Evolutionary conservation across 164 flowering plant species (phyloP).

Genomic region (Santalum album): DNA sequence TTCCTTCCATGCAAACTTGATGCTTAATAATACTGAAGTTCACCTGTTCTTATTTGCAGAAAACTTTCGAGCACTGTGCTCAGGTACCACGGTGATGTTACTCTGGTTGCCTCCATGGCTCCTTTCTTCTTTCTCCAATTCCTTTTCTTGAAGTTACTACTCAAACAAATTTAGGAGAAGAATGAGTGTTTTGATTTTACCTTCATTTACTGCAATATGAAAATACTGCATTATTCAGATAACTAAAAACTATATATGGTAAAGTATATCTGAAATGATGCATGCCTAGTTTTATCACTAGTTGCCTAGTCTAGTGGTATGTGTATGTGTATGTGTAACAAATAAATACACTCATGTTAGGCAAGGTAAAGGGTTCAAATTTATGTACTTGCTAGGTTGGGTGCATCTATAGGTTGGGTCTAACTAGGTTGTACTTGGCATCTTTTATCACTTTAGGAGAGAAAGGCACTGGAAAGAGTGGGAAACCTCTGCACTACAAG

Average conservation of each 20-base stretch:
- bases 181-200: no score
- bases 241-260: no score
- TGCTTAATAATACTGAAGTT: neutral
- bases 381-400: no score
- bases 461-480: slow-evolving; percentile 73
- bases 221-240: no score
- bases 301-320: no score
- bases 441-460: slow-evolving; percentile 52
- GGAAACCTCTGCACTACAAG: slow-evolving; percentile 91
- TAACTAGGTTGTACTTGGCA: neutral
- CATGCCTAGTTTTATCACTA: no score
- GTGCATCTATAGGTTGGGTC: no score
- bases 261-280: no score
- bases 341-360: no score
- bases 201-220: no score
- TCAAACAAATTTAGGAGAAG: neutral
- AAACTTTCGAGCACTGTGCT: slow-evolving; percentile 90
- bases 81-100: slow-evolving; percentile 40
- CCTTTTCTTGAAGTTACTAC: neutral
- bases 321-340: no score
- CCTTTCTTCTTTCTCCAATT: neutral
- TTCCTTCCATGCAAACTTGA: neutral
- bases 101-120: neutral
- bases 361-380: no score
- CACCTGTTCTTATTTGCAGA: slow-evolving; percentile 53